Evolutionary conservation across 164 flowering plant genomes (phyloP), one percentile per base, ranked within the genome.

Genomic region (grape (Vitis vinifera)): DNA sequence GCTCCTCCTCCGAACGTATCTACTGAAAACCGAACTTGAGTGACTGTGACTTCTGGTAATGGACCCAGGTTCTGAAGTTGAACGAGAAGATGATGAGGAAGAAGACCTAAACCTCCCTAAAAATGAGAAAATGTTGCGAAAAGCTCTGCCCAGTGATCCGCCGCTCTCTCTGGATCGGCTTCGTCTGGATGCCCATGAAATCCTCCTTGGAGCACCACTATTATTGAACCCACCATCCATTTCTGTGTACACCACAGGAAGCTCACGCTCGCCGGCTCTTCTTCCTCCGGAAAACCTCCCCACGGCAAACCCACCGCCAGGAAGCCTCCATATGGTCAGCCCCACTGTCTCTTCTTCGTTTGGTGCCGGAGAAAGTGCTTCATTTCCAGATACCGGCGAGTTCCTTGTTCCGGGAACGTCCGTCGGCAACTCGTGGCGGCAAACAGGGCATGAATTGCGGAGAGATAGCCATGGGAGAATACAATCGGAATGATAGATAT

Each of bases 301-400:
- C 9, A 92, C 97, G 0, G 97, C 97, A 67, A 89, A 91, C 2
- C 92, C 94, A 9, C 97, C 97, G 4, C 97, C 93, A 0, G 97
- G 97, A 8, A 92, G 75, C 68, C 94, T 81, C 97, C 94, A 86
- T 11, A 90, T 87, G 9, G 92, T 87, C 74, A 89, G 44, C 31
- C 93, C 94, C 50, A 86, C 84, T 1, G 84, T 63, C 15, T 79
- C 86, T 51, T 80, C 83, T 12, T 82, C 90, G 1, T 51, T 50
- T 0, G 44, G 16, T 10, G 66, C 65, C 16, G 74, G 76, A 50
- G 74, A 67, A 53, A 67, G 76, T 65, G 27, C 67, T 9, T 67
- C 69, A 53, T 69, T 52, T 48, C 50, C 68, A 62, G 71, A 48
- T 23, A 62, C 81, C 1, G 72, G 70, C 2, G 76, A 67, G 55